phyloP scores from a whole-genome alignment of 345 rosid genomes.

The Populus pruinosa region DNA sequence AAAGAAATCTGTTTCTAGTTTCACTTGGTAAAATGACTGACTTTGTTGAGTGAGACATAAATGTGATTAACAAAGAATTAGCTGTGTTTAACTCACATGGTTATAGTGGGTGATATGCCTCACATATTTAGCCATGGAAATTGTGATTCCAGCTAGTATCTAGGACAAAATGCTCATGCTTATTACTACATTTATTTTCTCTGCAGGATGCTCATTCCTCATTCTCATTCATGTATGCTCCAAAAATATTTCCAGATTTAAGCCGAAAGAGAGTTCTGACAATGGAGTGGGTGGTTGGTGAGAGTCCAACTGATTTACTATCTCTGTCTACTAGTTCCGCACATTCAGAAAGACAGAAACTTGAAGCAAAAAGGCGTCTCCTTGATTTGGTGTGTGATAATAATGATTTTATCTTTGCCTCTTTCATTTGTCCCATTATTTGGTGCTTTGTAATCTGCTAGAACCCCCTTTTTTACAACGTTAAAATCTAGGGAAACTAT shows the following conservation, averaged over 20 bases:
- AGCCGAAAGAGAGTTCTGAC: conserved; percentile 81
- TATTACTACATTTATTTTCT: conserved; percentile 21
- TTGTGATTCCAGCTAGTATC: background rate
- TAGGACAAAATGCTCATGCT: conserved; percentile 13
- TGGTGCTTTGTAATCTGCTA: background rate
- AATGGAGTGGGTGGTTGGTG: conserved; percentile 96
- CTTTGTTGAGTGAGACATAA: background rate
- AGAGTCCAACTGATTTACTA: conserved; percentile 69
- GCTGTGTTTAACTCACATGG: background rate
- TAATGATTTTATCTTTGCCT: background rate
- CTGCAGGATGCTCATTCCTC: conserved; percentile 77
- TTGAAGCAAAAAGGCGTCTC: conserved; percentile 62
- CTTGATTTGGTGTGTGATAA: conserved; percentile 66
- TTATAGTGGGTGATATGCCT: background rate
- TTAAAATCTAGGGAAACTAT: background rate
- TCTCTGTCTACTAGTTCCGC: conserved; percentile 38
- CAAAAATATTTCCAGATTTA: conserved; percentile 62
- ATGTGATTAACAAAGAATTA: background rate
- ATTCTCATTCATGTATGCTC: conserved; percentile 59
- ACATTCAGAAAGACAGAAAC: conserved; percentile 51
- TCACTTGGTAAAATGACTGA: background rate
- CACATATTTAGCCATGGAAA: background rate
- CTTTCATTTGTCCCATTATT: background rate
- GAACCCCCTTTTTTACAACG: background rate
- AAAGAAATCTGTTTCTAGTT: background rate